phyloP scores from a whole-genome alignment of 2,329 filamentous ascomycete species.

The Fusarium sororula region DNA sequence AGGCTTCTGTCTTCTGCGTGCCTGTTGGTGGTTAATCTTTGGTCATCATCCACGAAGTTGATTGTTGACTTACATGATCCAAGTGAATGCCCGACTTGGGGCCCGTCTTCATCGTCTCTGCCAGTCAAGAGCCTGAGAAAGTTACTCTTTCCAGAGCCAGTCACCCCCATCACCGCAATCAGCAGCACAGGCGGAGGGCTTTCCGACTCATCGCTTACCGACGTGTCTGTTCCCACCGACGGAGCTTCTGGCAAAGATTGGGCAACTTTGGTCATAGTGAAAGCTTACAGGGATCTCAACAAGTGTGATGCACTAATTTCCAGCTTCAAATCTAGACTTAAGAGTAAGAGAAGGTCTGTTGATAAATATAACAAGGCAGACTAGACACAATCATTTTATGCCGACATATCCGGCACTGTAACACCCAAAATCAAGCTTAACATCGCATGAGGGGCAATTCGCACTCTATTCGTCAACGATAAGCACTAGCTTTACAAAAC shows the following conservation, averaged over 20 bases:
- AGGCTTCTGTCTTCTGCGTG: not conserved
- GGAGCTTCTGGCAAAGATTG: not conserved
- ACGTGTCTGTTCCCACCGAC: not conserved
- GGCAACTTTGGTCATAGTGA: not conserved
- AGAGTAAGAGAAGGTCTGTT: not conserved
- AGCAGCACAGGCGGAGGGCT: not conserved
- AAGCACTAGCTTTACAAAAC: not conserved
- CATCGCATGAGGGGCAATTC: not conserved
- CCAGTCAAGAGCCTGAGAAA: not conserved
- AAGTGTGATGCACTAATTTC: not conserved
- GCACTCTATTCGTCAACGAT: not conserved
- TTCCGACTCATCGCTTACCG: not conserved
- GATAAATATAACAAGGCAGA: not conserved
- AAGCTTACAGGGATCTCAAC: not conserved
- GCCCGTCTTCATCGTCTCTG: not conserved
- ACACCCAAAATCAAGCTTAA: not conserved
- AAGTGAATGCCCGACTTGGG: not conserved
- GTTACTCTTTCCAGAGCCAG: not conserved
- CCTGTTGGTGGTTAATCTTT: not conserved
- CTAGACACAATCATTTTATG: not conserved
- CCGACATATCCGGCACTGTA: not conserved
- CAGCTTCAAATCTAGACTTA: not conserved
- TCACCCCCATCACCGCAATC: not conserved
- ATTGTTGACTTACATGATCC: not conserved
- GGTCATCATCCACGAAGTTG: rapidly evolving